Percentiles rank a stretch among this genome's conserved stretches.
Conservation (phyloP, 208 protist species). For the Leishmania lainsoni region DNA sequence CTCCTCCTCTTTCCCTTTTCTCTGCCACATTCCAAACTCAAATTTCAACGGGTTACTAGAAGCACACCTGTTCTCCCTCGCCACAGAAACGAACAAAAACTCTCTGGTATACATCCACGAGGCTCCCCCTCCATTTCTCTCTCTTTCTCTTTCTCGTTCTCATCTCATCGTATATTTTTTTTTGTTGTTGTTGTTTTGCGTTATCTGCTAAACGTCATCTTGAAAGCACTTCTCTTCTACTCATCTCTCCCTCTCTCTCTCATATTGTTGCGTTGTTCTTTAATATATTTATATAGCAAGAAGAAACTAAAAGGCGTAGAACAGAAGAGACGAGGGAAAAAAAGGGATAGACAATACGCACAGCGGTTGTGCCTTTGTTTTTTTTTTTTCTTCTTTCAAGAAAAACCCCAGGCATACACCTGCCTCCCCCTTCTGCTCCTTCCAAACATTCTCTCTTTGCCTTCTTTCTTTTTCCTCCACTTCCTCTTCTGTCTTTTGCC, state of each 20-base stretch:
- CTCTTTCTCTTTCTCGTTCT: background rate
- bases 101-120: background rate
- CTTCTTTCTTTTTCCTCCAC: background rate
- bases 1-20: background rate
- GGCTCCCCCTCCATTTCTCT: no score
- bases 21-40: conserved; percentile 3
- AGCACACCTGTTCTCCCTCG: conserved; percentile 1
- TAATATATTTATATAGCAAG: no score
- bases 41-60: background rate
- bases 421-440: background rate
- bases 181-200: background rate
- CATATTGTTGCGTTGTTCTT: no score
- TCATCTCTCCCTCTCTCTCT: background rate
- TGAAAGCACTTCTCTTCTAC: background rate
- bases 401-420: background rate
- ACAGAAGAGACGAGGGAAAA: background rate
- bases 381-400: background rate
- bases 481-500: background rate
- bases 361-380: background rate
- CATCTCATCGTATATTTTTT: background rate
- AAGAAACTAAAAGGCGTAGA: background rate
- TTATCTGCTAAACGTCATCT: background rate
- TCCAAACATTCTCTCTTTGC: background rate
- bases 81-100: background rate
- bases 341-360: background rate